Conservation (phyloP, 805 yeast genomes). For the Kodamaea neixiangensis region DNA sequence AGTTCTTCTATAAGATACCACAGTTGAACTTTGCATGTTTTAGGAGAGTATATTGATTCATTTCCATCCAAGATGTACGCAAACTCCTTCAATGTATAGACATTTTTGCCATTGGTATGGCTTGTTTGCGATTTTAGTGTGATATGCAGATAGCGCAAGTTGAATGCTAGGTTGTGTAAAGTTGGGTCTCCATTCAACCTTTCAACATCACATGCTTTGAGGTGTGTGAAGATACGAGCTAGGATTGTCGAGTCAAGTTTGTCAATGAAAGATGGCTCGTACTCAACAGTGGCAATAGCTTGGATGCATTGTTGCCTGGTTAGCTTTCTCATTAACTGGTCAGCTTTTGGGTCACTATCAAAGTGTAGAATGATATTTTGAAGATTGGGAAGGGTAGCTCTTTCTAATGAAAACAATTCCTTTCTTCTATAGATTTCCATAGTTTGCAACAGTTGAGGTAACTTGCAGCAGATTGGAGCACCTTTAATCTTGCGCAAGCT, state of each 20-base stretch:
- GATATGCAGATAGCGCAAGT: background rate
- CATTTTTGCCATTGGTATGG: background rate
- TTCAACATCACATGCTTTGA: background rate
- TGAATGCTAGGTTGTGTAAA: background rate
- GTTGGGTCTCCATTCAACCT: background rate
- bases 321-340: background rate
- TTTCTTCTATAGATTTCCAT: background rate
- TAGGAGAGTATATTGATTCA: background rate
- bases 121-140: background rate
- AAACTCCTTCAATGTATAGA: background rate
- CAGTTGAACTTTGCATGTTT: background rate
- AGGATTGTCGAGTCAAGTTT: background rate
- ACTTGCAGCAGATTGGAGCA: background rate
- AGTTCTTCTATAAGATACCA: background rate
- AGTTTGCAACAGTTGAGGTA: background rate
- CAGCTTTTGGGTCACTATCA: background rate
- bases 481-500: background rate
- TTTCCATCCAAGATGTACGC: background rate
- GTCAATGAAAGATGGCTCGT: background rate
- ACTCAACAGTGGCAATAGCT: background rate
- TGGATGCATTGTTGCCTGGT: background rate
- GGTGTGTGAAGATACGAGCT: background rate
- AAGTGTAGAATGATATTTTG: background rate
- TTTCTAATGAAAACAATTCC: background rate
- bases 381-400: background rate